Base-by-base conservation (phyloP, 2,329 filamentous ascomycete species). In the Didymellaceae sp. region DNA sequence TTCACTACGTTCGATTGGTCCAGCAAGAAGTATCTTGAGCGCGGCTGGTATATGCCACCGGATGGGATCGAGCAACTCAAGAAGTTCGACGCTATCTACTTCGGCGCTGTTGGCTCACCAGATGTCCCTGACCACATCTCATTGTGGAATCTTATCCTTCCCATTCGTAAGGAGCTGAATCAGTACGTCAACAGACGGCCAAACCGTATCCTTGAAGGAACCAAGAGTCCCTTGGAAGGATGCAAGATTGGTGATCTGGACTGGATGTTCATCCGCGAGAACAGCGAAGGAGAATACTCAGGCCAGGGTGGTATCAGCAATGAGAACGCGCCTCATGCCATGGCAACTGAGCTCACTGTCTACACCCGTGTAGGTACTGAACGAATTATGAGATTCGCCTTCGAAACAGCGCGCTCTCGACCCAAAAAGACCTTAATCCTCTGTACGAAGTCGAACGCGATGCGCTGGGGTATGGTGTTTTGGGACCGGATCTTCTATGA, bases 171-270 rank as follows among this genome's bases (percentile, higher is more conserved):
- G 42, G 79, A 83, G 28, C 78, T 89, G 35, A 85, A 88, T 54
- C 85, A 88, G 62, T 89, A 87, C 61, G 81, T 87, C 57, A 89
- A 88, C 56, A 79, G 89, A 0, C 80, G 86, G 0, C 87, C 70
- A 0, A 78, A 75, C 6, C 65, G 74, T 14, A 76, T 79, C 38
- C 57, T 79, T 3, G 66, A 68, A 5, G 77, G 77, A 13, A 76
- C 71, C 6, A 65, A 61, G 6, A 73, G 74, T 18, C 77, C 77
- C 1, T 52, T 80, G 6, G 65, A 65, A 5, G 67, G 73, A 24
- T 71, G 72, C 44, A 56, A 68, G 34, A 66, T 68, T 0, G 55
- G 59, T 5, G 71, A 77, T 54, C 66, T 80, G 1, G 76, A 80
- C 54, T 80, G 77, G 77, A 65, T 79, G 18, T 78, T 80, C 45